phyloP scores from a whole-genome alignment of 306 rosid species.

The Betula pendula region DNA sequence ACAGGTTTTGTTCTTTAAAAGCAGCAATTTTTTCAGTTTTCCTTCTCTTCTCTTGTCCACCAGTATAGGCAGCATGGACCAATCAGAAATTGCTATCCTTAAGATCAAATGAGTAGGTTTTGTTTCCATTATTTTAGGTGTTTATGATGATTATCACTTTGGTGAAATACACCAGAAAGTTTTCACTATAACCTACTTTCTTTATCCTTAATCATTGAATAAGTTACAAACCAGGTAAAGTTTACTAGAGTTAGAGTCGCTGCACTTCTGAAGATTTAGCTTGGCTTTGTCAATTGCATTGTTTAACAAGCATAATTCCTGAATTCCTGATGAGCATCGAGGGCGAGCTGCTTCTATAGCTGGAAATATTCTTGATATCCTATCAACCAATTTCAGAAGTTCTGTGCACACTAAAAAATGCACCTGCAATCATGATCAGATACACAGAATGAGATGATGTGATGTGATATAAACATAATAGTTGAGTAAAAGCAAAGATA shows the following conservation, averaged over 20 bases:
- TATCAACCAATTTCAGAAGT: conserved; percentile 53
- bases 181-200: conserved; percentile 13
- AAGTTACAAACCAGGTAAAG: conserved; percentile 75
- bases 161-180: not conserved
- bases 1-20: not conserved
- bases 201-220: conserved; percentile 14
- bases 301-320: conserved; percentile 56
- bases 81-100: not conserved
- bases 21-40: not conserved
- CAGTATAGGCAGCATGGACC: not conserved
- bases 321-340: conserved; percentile 66
- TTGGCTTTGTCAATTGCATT: conserved; percentile 54
- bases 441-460: conserved; percentile 19
- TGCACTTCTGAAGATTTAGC: conserved; percentile 54
- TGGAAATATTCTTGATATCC: conserved; percentile 56
- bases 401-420: conserved; percentile 64
- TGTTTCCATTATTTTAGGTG: not conserved
- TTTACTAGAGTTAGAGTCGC: conserved; percentile 76
- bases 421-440: conserved; percentile 52
- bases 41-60: not conserved
- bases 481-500: conserved; percentile 16
- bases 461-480: conserved; percentile 12
- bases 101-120: not conserved
- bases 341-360: conserved; percentile 80
- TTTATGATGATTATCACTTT: not conserved